Percentiles rank a stretch among this genome's conserved stretches.
These are phyloP conservation scores for Dujonia santamariae DNA, from an alignment of 1,139 yeast genomes.

Conservation along the genomic window DNA sequence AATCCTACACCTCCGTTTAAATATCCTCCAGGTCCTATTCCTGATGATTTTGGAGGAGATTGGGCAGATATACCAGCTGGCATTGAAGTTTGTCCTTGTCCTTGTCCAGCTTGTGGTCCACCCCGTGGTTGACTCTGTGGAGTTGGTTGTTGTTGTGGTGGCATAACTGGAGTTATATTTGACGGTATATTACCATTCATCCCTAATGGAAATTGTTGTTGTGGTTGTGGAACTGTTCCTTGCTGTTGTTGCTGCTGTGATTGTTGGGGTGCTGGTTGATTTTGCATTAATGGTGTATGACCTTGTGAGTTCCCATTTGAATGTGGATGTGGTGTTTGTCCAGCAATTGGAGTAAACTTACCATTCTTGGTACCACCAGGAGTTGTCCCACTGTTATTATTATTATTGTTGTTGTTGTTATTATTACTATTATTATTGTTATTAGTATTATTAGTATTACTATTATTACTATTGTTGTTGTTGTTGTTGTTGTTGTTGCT, in stretches of 20 bases:
- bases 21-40: too few species aligned
- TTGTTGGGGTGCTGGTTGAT: conserved; percentile 16
- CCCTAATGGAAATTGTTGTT: not conserved
- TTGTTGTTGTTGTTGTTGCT: conserved; percentile 3
- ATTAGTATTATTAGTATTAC: conserved; percentile 8
- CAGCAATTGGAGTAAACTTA: conserved; percentile 10
- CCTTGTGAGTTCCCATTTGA: conserved; percentile 22
- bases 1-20: too few species aligned
- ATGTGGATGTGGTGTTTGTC: conserved; percentile 19
- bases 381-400: not conserved
- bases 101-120: conserved; percentile 8
- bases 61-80: too few species aligned
- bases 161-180: conserved; percentile 13
- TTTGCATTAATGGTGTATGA: conserved; percentile 29
- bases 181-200: not conserved
- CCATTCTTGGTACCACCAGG: conserved; percentile 2
- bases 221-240: conserved; percentile 3
- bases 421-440: conserved; percentile 10
- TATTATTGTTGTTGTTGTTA: conserved; percentile 10
- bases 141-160: conserved; percentile 20
- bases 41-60: too few species aligned
- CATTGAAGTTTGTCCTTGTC: too few species aligned
- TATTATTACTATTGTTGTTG: conserved; percentile 9
- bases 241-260: conserved; percentile 8
- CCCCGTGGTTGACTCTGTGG: conserved; percentile 20